A percentile compares a stretch with the other conserved stretches of the same genome.
These are phyloP conservation scores for Podila verticillata DNA, from an alignment of 192 early-diverging fungal genomes.

Conservation along the genomic window DNA sequence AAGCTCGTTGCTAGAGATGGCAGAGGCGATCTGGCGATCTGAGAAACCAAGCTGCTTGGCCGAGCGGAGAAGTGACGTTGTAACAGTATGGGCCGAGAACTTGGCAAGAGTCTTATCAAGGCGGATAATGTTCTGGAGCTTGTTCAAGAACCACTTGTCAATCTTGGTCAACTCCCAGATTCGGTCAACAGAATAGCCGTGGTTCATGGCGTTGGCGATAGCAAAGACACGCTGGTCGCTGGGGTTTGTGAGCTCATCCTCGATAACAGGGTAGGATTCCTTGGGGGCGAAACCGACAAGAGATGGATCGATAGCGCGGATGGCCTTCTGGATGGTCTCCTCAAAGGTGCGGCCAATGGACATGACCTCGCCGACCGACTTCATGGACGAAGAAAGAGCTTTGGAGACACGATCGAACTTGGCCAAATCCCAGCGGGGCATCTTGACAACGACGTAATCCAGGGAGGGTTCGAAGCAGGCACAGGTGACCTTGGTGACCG, in stretches of 20 bases:
- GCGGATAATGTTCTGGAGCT: slow-evolving; percentile 85
- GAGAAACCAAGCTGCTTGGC: slow-evolving; percentile 98
- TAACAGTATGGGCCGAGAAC: slow-evolving; percentile 72
- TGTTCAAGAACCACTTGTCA: slow-evolving; percentile 98
- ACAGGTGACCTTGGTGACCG: slow-evolving; percentile 93
- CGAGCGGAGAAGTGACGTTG: slow-evolving; percentile 61
- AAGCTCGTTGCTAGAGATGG: slow-evolving; percentile 83
- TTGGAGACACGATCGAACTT: slow-evolving; percentile 96
- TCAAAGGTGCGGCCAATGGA: slow-evolving; percentile 96
- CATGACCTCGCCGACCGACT: slow-evolving; percentile 99
- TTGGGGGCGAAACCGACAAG: slow-evolving; percentile 82
- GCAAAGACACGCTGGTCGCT: slow-evolving; percentile 95
- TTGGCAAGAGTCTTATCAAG: slow-evolving; percentile 74
- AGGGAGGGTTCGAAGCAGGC: slow-evolving; percentile 98
- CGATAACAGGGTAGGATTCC: slow-evolving; percentile 64
- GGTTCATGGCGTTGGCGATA: slow-evolving; percentile 92
- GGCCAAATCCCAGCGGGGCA: slow-evolving; percentile 92
- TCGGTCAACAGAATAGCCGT: slow-evolving; percentile 89
- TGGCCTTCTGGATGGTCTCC: slow-evolving; percentile 98
- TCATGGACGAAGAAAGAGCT: slow-evolving; percentile 93
- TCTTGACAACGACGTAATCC: slow-evolving; percentile 91
- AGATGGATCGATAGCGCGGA: slow-evolving; percentile 88
- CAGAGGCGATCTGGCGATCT: slow-evolving; percentile 83
- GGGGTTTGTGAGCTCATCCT: slow-evolving; percentile 88
- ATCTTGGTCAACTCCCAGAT: slow-evolving; percentile 92